Conservation (phyloP, 805 yeast genomes). For the Kodamaea lidongshanica region DNA sequence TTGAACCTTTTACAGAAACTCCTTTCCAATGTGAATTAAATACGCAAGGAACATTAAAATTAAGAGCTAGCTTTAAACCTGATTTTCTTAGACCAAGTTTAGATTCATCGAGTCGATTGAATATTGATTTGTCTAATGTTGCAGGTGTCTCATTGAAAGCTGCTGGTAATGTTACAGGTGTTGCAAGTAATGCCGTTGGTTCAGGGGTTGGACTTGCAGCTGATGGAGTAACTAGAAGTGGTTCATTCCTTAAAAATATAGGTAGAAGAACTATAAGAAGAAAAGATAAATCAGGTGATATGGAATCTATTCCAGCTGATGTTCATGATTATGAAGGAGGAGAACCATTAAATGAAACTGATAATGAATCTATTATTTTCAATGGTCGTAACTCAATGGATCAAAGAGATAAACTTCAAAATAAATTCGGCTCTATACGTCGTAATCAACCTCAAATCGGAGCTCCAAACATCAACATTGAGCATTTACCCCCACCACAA, state of each 20-base stretch:
- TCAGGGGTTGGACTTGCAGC: constrained; percentile 41
- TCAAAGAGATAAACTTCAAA: no score
- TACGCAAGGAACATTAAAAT: constrained; percentile 59
- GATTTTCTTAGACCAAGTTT: constrained; percentile 62
- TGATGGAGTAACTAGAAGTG: constrained; percentile 47
- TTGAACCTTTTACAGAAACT: constrained; percentile 42
- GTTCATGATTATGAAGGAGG: constrained; percentile 11
- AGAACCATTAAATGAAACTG: constrained; percentile 6
- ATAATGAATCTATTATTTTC: no score
- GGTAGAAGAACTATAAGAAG: constrained; percentile 14
- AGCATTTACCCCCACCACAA: constrained; percentile 35
- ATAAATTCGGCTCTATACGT: no score
- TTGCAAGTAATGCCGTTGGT: constrained; percentile 41
- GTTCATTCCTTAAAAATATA: constrained; percentile 31
- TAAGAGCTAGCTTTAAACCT: constrained; percentile 54
- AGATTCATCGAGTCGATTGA: constrained; percentile 34
- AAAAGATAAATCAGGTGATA: constrained; percentile 10
- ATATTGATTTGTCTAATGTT: constrained; percentile 29
- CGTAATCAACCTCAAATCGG: constrained; percentile 11
- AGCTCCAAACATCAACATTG: constrained; percentile 28
- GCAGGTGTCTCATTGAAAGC: constrained; percentile 20
- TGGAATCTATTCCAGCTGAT: constrained; percentile 9
- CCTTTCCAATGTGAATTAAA: constrained; percentile 45
- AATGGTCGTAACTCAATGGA: no score
- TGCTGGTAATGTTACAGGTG: constrained; percentile 21